Evolutionary conservation across 331 rosid genomes (phyloP).

Genomic region (Spiraea crenata): DNA sequence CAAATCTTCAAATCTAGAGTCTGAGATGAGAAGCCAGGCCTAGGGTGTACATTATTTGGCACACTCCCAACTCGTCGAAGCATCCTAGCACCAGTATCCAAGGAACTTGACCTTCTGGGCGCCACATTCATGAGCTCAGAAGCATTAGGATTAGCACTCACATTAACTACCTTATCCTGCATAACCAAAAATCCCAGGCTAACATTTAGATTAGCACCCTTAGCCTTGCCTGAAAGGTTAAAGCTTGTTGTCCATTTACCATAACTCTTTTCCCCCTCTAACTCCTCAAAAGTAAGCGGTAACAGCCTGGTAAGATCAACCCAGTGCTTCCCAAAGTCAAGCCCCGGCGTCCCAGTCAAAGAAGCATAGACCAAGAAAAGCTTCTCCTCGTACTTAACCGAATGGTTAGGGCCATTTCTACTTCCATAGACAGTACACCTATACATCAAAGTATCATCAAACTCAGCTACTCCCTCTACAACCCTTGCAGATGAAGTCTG

Average conservation of each 20-base stretch:
- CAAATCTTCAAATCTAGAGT: conserved; percentile 33
- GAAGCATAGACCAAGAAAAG: conserved; percentile 53
- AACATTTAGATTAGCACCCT: conserved; percentile 64
- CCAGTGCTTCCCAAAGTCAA: conserved; percentile 54
- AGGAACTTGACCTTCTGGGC: conserved; percentile 31
- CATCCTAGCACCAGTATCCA: conserved; percentile 23
- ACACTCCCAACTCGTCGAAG: conserved; percentile 28
- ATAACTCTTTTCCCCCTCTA: conserved; percentile 54
- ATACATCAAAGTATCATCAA: conserved; percentile 59
- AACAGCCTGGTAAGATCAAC: conserved; percentile 73
- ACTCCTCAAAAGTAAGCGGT: conserved; percentile 61
- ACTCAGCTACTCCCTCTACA: conserved; percentile 49
- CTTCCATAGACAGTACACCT: conserved; percentile 54
- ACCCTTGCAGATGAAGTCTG: conserved; percentile 48
- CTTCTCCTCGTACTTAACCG: conserved; percentile 59
- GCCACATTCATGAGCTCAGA: conserved; percentile 29
- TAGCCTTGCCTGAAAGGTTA: conserved; percentile 62
- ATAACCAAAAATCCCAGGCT: conserved; percentile 66
- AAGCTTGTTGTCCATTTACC: conserved; percentile 79
- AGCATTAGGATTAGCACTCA: conserved; percentile 36
- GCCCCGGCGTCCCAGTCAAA: conserved; percentile 45
- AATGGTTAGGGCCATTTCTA: conserved; percentile 42
- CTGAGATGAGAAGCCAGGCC: conserved; percentile 37
- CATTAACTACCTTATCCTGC: conserved; percentile 36
- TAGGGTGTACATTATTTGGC: conserved; percentile 17